Conservation (phyloP, 768 basidiomycete genomes). For the Termitomyces sp. region DNA sequence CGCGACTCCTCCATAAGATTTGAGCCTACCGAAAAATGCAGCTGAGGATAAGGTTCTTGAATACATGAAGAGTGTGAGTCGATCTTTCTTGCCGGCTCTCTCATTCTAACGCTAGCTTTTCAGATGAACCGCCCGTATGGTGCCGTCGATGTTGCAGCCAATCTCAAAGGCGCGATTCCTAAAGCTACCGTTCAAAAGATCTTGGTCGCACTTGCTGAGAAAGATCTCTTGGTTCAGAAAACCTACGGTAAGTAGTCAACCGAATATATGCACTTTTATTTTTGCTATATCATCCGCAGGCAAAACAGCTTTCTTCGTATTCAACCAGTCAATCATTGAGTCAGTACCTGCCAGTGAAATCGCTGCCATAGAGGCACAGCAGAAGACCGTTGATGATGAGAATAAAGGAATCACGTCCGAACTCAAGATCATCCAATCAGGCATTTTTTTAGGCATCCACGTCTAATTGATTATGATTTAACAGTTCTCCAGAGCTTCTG, state of each 20-base stretch:
- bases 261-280: slow-evolving; percentile 8
- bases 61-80: slow-evolving; percentile 66
- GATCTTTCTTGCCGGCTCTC: background rate
- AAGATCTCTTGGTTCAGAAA: slow-evolving; percentile 77
- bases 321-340: slow-evolving; percentile 70
- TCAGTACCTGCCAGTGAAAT: slow-evolving; percentile 59
- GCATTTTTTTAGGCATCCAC: slow-evolving; percentile 21
- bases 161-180: slow-evolving; percentile 83
- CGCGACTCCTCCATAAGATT: background rate
- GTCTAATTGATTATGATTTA: slow-evolving; percentile 12
- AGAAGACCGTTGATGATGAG: slow-evolving; percentile 49
- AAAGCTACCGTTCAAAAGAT: slow-evolving; percentile 86
- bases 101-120: slow-evolving; percentile 1
- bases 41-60: slow-evolving; percentile 74
- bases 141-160: slow-evolving; percentile 87
- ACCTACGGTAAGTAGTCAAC: slow-evolving; percentile 53
- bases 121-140: slow-evolving; percentile 95
- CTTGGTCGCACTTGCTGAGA: slow-evolving; percentile 75
- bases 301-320: slow-evolving; percentile 83
- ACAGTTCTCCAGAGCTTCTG: slow-evolving; percentile 45
- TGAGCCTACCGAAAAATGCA: slow-evolving; percentile 17
- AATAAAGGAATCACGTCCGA: slow-evolving; percentile 48
- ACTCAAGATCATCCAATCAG: slow-evolving; percentile 41
- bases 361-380: slow-evolving; percentile 52
- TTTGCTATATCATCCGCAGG: slow-evolving; percentile 34